Percentiles rank a stretch among this genome's conserved stretches.
Conservation (phyloP, 345 rosid genomes). For the Eucalyptus sp. region DNA sequence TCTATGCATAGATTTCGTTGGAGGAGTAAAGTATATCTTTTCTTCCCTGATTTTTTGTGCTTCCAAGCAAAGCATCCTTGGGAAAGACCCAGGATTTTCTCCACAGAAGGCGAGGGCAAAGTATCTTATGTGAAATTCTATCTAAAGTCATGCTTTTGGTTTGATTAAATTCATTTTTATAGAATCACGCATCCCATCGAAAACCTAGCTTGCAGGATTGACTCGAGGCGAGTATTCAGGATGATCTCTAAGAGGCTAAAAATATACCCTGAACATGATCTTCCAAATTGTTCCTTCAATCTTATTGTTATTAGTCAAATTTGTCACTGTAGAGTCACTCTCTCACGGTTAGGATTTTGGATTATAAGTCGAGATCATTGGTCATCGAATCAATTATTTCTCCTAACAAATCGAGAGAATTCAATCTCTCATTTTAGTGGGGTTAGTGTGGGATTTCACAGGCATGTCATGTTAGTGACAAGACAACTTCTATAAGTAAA, state of each 20-base stretch:
- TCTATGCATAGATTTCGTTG: neutral
- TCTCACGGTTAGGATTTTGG: neutral
- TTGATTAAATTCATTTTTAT: neutral
- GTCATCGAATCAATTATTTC: neutral
- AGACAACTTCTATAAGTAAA: neutral
- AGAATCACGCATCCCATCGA: neutral
- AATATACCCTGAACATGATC: rapidly evolving
- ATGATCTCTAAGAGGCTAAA: neutral
- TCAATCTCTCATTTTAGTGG: neutral
- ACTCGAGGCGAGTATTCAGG: rapidly evolving
- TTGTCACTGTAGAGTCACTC: rapidly evolving
- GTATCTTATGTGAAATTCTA: neutral
- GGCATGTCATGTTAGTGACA: neutral
- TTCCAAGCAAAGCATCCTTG: constrained; percentile 33
- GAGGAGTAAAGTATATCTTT: neutral
- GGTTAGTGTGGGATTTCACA: neutral
- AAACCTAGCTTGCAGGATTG: neutral
- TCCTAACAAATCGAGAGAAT: neutral
- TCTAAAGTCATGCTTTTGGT: neutral
- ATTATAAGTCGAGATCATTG: rapidly evolving
- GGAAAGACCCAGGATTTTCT: neutral
- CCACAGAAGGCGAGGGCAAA: neutral
- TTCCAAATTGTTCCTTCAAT: neutral
- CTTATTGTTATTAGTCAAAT: rapidly evolving
- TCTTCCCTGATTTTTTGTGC: neutral